Percentiles rank a stretch among this genome's conserved stretches.
phyloP scores from a whole-genome alignment of 768 basidiomycete species.

The Mycena venus region DNA sequence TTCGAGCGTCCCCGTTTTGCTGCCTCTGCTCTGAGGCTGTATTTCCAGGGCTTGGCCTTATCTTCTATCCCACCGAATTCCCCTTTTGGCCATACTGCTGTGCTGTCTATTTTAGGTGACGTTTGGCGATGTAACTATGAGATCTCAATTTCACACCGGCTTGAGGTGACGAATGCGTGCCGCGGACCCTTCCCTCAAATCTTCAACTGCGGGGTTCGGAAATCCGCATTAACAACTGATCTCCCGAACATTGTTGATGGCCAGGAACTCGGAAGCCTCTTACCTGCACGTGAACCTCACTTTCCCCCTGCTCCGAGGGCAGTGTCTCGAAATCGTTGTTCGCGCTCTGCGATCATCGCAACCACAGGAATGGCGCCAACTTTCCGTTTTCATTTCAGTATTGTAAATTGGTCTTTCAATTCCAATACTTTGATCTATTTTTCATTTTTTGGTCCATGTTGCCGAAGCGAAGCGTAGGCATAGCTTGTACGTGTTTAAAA shows the following conservation, averaged over 20 bases:
- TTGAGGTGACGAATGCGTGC: background rate
- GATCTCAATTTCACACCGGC: too few relatives aligned
- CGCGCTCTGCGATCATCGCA: background rate
- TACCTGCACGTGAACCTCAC: too few relatives aligned
- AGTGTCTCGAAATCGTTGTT: background rate
- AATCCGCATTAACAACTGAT: background rate
- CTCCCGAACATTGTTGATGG: too few relatives aligned
- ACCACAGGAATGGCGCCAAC: background rate
- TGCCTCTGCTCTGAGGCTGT: background rate
- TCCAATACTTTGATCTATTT: background rate
- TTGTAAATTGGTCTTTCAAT: background rate
- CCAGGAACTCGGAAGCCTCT: too few relatives aligned
- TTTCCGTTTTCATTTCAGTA: background rate
- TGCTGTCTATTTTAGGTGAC: background rate
- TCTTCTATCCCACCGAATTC: background rate
- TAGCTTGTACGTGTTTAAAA: background rate
- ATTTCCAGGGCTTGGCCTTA: background rate
- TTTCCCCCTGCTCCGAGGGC: too few relatives aligned
- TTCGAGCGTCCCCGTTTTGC: background rate
- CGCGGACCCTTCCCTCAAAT: background rate
- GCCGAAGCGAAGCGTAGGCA: background rate
- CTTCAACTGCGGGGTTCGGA: background rate
- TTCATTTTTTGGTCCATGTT: background rate
- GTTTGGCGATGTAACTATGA: background rate
- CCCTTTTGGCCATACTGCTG: too few relatives aligned